Percentiles rank a stretch among this genome's conserved stretches.
These are phyloP conservation scores for Mycena vitilis DNA, from an alignment of 768 basidiomycete species.

Conservation along the genomic window DNA sequence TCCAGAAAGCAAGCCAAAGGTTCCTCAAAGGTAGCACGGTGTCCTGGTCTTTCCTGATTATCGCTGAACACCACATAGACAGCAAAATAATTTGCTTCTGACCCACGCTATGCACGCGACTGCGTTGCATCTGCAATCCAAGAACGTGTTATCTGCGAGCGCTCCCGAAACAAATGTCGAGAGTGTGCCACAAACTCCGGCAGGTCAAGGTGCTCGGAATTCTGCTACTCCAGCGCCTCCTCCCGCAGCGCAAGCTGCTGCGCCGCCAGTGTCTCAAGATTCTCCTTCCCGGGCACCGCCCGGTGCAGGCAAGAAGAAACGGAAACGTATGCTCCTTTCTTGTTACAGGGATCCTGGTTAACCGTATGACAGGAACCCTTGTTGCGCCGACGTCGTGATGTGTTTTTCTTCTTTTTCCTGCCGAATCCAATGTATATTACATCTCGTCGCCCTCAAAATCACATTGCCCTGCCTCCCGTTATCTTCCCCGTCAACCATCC, in stretches of 20 bases:
- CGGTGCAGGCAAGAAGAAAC: conserved; percentile 77
- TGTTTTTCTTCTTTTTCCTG: too few relatives aligned
- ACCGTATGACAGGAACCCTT: conserved; percentile 47
- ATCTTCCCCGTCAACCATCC: conserved; percentile 85
- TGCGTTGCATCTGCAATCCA: conserved; percentile 78
- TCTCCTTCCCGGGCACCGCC: conserved; percentile 56
- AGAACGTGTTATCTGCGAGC: conserved; percentile 59
- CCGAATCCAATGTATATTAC: conserved; percentile 1
- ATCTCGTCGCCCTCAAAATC: conserved; percentile 24
- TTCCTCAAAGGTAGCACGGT: conserved; percentile 24
- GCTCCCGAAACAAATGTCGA: conserved; percentile 46
- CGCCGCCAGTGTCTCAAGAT: conserved; percentile 57
- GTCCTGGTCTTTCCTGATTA: conserved; percentile 39
- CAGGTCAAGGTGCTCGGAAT: conserved; percentile 30
- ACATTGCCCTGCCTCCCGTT: conserved; percentile 70
- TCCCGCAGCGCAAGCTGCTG: conserved; percentile 45
- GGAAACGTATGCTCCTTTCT: conserved; percentile 68
- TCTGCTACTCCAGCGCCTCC: conserved; percentile 39
- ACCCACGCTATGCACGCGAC: conserved; percentile 86
- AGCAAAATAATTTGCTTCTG: conserved; percentile 76
- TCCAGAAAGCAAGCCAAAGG: conserved; percentile 42
- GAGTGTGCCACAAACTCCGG: conserved; percentile 34
- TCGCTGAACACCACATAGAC: conserved; percentile 54
- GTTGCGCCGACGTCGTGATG: conserved; percentile 7
- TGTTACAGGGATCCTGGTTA: conserved; percentile 11